Evolutionary conservation across 139 green algal species (phyloP), one percentile per base, ranked within the genome.

Genomic region (Volvox africanus): DNA sequence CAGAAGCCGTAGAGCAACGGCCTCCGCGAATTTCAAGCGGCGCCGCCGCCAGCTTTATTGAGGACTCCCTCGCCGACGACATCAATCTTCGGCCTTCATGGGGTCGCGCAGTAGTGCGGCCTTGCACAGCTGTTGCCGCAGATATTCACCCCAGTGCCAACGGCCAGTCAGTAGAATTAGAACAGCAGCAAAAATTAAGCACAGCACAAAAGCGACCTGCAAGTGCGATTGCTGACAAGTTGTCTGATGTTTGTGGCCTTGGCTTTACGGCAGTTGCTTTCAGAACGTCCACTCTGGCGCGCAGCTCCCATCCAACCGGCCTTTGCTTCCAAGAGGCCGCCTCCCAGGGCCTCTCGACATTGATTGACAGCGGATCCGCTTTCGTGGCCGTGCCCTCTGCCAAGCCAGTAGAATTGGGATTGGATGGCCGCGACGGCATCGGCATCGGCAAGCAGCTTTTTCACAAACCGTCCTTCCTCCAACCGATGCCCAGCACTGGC

Each of bases 21-120:
- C 75, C n/a, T n/a, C n/a, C 26, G 20, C 32, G 75, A 19, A 1
- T 61, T 35, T 22, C 32, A 18, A 13, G 14, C 30, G 32, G 75
- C 75, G 13, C 21, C 24, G 78, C 16, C 37, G 37, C 22, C 21
- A 82, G 76, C 76, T 28, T n/a, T 32, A n/a, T 20, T 33, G 37
- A 84, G 36, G 78, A 67, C 11, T 17, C 24, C 5, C 24, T 71
- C 1, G 50, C 50, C 26, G 80, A 86, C 11, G 26, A 14, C 80
- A 76, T 87, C 81, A 87, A 33, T 33, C 81, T 87, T 30, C 61
- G 81, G 30, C 81, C 81, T 5, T 87, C 81, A 32, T 87, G 81
- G 81, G 61, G 81, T 13, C 81, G 81, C 13, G 30, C 81, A 6
- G 80, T 86, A 13, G 69, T 21, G 11, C 21, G 80, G 22, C 80